Conservation (phyloP, 352 stramenopile genomes). For the Globisporangium camurandrum region DNA sequence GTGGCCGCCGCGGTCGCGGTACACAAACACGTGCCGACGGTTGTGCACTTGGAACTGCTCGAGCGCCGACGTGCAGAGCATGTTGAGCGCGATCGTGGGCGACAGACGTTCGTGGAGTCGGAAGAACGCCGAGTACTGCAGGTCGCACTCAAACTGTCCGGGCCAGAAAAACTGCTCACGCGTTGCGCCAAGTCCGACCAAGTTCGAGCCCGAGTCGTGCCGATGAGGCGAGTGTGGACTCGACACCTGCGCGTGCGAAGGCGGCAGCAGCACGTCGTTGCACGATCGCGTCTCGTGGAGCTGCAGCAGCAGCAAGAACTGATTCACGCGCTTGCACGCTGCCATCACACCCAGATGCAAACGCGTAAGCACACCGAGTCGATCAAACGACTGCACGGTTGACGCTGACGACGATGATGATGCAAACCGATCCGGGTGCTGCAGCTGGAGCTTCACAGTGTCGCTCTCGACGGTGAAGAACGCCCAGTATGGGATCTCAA, state of each 20-base stretch:
- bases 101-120: slow-evolving; percentile 72
- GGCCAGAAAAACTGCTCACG: slow-evolving; percentile 74
- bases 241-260: slow-evolving; percentile 21
- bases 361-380: slow-evolving; percentile 53
- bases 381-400: slow-evolving; percentile 25
- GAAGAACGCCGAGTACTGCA: slow-evolving; percentile 75
- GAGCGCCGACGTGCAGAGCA: slow-evolving; percentile 74
- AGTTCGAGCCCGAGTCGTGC: slow-evolving; percentile 19
- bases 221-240: slow-evolving; percentile 36
- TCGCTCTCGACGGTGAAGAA: slow-evolving; percentile 58
- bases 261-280: slow-evolving; percentile 59
- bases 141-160: slow-evolving; percentile 79
- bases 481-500: slow-evolving; percentile 75
- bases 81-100: slow-evolving; percentile 73
- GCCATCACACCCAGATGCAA: slow-evolving; percentile 65
- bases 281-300: slow-evolving; percentile 78
- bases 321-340: slow-evolving; percentile 77
- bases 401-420: not conserved
- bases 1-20: slow-evolving; percentile 73
- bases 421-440: slow-evolving; percentile 38
- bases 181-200: slow-evolving; percentile 13
- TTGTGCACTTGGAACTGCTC: slow-evolving; percentile 89
- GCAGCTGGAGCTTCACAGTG: slow-evolving; percentile 44
- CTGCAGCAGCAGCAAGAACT: slow-evolving; percentile 76
- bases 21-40: slow-evolving; percentile 81